phyloP scores from a whole-genome alignment of 2,329 filamentous ascomycete species.

The Cytospora leucostoma region DNA sequence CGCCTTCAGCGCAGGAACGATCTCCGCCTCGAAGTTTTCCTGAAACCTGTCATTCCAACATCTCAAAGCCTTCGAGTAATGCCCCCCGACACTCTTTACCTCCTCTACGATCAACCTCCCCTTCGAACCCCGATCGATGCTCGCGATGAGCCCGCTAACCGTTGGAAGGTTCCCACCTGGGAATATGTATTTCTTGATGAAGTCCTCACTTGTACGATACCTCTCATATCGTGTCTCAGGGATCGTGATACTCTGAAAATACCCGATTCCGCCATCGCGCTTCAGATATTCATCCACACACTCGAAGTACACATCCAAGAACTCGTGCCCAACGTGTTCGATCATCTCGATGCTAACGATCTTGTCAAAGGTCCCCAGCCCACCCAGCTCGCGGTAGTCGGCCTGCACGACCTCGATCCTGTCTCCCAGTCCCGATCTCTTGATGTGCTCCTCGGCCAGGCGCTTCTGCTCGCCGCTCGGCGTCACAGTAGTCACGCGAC shows the following conservation, averaged over 20 bases:
- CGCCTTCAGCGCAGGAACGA: slow-evolving; percentile 19
- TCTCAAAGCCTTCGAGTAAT: slow-evolving; percentile 22
- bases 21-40: slow-evolving; percentile 15
- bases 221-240: slow-evolving; percentile 23
- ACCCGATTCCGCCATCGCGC: slow-evolving; percentile 21
- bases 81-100: slow-evolving; percentile 22
- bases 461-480: slow-evolving; percentile 24
- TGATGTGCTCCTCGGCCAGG: slow-evolving; percentile 22
- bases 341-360: slow-evolving; percentile 29
- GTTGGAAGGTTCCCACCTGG: slow-evolving; percentile 26
- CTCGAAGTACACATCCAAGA: slow-evolving; percentile 24
- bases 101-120: slow-evolving; percentile 26
- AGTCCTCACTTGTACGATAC: slow-evolving; percentile 23
- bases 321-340: slow-evolving; percentile 26
- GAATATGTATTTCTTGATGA: slow-evolving; percentile 28
- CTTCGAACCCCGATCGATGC: slow-evolving; percentile 21
- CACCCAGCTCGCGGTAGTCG: slow-evolving; percentile 25
- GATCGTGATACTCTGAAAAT: slow-evolving; percentile 27
- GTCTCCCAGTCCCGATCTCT: slow-evolving; percentile 8
- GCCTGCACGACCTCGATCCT: slow-evolving; percentile 20
- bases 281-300: slow-evolving; percentile 26
- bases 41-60: slow-evolving; percentile 22
- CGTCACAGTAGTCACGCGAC: slow-evolving; percentile 26
- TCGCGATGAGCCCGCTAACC: slow-evolving; percentile 22
- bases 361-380: slow-evolving; percentile 18